A percentile compares a stretch with the other conserved stretches of the same genome.
Evolutionary conservation across 805 yeast species (phyloP).

Genomic region (Metschnikowia borealis): DNA sequence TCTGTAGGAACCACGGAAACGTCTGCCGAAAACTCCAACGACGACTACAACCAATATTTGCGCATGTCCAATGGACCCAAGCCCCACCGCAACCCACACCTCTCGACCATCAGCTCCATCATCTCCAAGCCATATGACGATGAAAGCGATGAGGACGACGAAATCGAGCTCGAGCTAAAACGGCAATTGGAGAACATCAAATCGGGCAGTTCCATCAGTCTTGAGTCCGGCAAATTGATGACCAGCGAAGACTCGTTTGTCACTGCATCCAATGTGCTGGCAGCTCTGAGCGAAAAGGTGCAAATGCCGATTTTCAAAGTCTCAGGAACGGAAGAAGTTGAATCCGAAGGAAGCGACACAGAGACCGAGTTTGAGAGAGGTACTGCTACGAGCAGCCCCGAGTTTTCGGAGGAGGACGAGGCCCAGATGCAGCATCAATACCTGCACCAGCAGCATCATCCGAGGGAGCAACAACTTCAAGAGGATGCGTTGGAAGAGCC

Average conservation of each 20-base stretch:
- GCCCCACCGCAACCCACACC: conserved; percentile 26
- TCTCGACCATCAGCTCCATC: conserved; percentile 42
- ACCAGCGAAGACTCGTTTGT: conserved; percentile 12
- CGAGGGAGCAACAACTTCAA: too few relatives aligned
- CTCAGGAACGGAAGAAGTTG: neutral
- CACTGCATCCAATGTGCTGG: conserved; percentile 4
- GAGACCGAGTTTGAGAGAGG: conserved; percentile 5
- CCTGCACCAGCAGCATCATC: too few relatives aligned
- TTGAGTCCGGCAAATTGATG: conserved; percentile 1
- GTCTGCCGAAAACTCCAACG: conserved; percentile 13
- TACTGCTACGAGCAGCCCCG: neutral
- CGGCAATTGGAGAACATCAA: conserved; percentile 36
- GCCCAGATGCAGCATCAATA: too few relatives aligned
- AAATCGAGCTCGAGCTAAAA: conserved; percentile 35
- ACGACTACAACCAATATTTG: conserved; percentile 25
- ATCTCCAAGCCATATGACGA: conserved; percentile 33
- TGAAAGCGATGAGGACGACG: conserved; percentile 27
- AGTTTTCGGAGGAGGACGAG: neutral
- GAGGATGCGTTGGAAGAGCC: conserved; percentile 3
- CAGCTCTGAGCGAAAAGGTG: neutral
- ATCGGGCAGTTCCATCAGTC: conserved; percentile 15
- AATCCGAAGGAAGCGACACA: conserved; percentile 6
- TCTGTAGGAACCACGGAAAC: conserved; percentile 10
- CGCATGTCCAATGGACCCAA: conserved; percentile 8
- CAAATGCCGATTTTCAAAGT: conserved; percentile 9